These are phyloP conservation scores for Dictyostelium citrinum DNA, from an alignment of 78 protist genomes.

Conservation along the genomic window DNA sequence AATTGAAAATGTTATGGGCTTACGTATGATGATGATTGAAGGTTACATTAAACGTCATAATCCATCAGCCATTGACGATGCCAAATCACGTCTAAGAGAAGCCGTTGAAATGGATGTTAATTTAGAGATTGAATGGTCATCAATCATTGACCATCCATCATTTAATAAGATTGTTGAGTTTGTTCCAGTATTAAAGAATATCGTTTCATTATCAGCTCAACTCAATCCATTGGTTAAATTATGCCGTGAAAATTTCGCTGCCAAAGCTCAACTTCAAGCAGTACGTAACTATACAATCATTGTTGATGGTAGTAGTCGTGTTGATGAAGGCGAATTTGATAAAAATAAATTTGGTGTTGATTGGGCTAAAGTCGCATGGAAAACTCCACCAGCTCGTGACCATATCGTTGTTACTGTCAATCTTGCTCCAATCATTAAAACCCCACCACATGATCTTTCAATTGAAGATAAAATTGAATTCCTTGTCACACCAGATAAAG, in stretches of 20 bases:
- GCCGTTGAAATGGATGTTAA: slow-evolving; percentile 28
- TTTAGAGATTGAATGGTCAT: slow-evolving; percentile 33
- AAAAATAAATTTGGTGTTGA: slow-evolving; percentile 70
- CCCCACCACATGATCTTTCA: not conserved
- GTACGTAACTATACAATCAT: slow-evolving; percentile 27
- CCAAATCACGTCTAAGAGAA: not conserved
- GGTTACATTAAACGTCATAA: slow-evolving; percentile 50
- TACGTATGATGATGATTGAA: not conserved
- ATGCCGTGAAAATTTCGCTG: slow-evolving; percentile 41
- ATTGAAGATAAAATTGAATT: slow-evolving; percentile 53
- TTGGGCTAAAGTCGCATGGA: slow-evolving; percentile 44
- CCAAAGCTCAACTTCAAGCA: slow-evolving; percentile 3
- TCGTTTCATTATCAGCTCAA: not conserved
- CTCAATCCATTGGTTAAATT: slow-evolving; percentile 40
- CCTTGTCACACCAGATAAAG: slow-evolving; percentile 55
- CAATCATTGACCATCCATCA: slow-evolving; percentile 14
- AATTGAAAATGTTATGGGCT: slow-evolving; percentile 34
- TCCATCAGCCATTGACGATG: not conserved
- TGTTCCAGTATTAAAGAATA: slow-evolving; percentile 2
- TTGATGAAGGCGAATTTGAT: slow-evolving; percentile 48
- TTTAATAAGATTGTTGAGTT: not conserved
- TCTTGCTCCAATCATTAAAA: not conserved
- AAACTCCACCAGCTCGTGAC: slow-evolving; percentile 24
- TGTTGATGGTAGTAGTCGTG: slow-evolving; percentile 15
- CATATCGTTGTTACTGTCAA: slow-evolving; percentile 34